These are phyloP conservation scores for Trametes cinnabarina DNA, from an alignment of 768 basidiomycete species.

Conservation along the genomic window DNA sequence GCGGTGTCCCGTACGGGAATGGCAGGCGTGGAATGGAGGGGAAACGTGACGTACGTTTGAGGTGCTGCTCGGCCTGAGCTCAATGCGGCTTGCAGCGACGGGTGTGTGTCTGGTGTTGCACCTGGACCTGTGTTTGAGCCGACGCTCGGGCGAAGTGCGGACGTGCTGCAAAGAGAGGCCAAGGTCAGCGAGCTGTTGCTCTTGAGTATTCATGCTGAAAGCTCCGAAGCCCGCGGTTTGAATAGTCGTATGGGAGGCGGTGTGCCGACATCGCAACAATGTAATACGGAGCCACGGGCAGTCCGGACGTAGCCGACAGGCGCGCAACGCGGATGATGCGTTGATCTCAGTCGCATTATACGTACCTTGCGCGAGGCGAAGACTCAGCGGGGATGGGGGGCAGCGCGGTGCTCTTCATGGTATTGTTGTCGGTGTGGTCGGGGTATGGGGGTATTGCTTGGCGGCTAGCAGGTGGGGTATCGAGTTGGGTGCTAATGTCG, in stretches of 20 bases:
- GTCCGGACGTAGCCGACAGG: background rate
- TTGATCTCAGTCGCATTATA: background rate
- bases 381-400: conserved; percentile 4
- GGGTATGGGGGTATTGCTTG: background rate
- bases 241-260: background rate
- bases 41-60: conserved; percentile 4
- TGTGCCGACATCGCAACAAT: background rate
- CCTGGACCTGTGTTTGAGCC: no score
- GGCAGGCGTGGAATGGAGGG: background rate
- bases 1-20: background rate
- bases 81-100: background rate
- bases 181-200: no score
- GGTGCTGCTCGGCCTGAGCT: background rate
- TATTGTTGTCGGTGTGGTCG: background rate
- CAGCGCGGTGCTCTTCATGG: conserved; percentile 10
- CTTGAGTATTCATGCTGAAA: no score
- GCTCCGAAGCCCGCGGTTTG: no score
- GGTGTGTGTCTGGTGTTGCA: no score
- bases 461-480: background rate
- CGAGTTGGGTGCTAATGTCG: background rate
- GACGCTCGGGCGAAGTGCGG: no score
- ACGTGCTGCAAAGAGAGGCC: no score
- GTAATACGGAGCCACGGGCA: no score
- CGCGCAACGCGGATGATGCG: background rate
- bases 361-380: background rate